phyloP scores from a whole-genome alignment of 352 stramenopile species.

The Blastocystis sp. region DNA sequence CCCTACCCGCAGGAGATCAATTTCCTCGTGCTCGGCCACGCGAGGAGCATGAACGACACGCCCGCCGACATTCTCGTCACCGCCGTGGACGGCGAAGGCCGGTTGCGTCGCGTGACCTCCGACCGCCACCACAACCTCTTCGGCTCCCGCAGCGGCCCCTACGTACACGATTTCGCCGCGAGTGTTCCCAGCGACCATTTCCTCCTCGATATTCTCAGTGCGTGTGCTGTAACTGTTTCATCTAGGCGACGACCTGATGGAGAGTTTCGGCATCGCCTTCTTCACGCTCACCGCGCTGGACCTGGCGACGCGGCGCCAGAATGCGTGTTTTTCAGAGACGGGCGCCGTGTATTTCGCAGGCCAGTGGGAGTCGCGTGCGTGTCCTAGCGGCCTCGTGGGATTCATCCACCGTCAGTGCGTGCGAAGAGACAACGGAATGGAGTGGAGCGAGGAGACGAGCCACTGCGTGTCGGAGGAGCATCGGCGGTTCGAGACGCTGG shows the following conservation, averaged over 20 bases:
- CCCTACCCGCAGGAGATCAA: not conserved
- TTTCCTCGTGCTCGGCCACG: not conserved
- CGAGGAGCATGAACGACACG: not conserved
- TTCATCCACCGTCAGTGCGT: not conserved
- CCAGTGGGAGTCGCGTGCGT: not conserved
- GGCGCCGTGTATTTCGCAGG: no score
- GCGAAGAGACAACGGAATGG: not conserved
- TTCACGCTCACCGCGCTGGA: no score
- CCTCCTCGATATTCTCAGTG: not conserved
- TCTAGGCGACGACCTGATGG: not conserved
- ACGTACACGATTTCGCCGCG: not conserved
- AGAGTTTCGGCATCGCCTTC: no score
- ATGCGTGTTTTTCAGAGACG: no score
- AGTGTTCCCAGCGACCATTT: not conserved
- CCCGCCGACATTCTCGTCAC: not conserved
- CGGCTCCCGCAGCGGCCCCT: not conserved
- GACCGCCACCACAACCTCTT: not conserved
- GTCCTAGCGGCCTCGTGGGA: not conserved
- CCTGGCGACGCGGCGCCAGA: no score
- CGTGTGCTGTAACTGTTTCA: not conserved
- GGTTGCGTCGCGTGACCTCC: not conserved
- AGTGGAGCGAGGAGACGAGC: not conserved
- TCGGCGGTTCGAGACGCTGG: not conserved
- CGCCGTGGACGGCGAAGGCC: not conserved
- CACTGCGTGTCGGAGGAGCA: not conserved